These are phyloP conservation scores for Chaetomium globosum DNA, from an alignment of 2,329 filamentous ascomycete species.

Conservation along the genomic window DNA sequence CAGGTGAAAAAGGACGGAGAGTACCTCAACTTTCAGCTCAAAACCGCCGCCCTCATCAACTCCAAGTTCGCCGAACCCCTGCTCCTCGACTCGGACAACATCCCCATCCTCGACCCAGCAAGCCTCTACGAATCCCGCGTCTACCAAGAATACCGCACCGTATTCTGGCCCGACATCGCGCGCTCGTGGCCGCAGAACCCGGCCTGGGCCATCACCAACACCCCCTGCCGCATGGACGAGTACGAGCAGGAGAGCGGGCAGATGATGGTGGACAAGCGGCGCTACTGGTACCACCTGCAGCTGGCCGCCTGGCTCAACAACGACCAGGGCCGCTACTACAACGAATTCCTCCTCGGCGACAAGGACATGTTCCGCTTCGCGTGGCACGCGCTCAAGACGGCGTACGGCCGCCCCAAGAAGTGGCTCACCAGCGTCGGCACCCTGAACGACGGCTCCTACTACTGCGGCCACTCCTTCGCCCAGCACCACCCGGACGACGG, in stretches of 20 bases:
- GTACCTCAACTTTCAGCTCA: constrained; percentile 18
- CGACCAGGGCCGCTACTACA: constrained; percentile 15
- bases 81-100: constrained; percentile 23
- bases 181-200: constrained; percentile 21
- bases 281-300: constrained; percentile 24
- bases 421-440: constrained; percentile 20
- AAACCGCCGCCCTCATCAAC: constrained; percentile 16
- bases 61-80: constrained; percentile 18
- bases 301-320: constrained; percentile 19
- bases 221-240: constrained; percentile 22
- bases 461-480: constrained; percentile 17
- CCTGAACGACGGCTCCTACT: constrained; percentile 4
- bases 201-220: constrained; percentile 22
- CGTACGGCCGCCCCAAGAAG: constrained; percentile 7
- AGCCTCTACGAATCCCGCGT: constrained; percentile 17
- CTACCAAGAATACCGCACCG: constrained; percentile 20
- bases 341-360: constrained; percentile 23
- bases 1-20: not conserved
- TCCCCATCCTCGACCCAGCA: constrained; percentile 19
- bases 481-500: constrained; percentile 22
- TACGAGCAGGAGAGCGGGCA: constrained; percentile 24
- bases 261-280: constrained; percentile 21
- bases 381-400: constrained; percentile 20
- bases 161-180: constrained; percentile 25
- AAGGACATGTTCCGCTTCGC: constrained; percentile 23